These are phyloP conservation scores for Nannochloropsis granulata DNA, from an alignment of 108 stramenopile species.

Conservation along the genomic window DNA sequence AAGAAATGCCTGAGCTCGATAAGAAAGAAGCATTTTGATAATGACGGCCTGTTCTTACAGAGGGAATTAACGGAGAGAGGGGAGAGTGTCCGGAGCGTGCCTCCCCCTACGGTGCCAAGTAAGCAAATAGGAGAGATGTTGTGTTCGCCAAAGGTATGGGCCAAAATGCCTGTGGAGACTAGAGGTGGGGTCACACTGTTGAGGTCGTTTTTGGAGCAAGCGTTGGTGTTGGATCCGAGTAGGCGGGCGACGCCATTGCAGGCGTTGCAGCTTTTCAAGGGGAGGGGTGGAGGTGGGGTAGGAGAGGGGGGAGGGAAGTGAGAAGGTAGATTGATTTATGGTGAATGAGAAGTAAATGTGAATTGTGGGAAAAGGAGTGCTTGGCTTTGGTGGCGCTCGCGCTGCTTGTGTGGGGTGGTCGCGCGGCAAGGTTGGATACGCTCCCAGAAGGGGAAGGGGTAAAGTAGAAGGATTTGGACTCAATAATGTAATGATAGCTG, in stretches of 20 bases:
- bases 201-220: neutral
- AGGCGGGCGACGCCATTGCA: neutral
- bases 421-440: too few relatives aligned
- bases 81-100: neutral
- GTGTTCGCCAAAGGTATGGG: neutral
- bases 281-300: neutral
- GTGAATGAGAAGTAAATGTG: too few relatives aligned
- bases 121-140: neutral
- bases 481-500: too few relatives aligned
- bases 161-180: neutral
- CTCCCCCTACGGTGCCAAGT: neutral
- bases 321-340: neutral
- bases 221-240: neutral
- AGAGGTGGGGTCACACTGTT: neutral
- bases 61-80: neutral
- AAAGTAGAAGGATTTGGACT: too few relatives aligned
- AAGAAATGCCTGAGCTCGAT: neutral
- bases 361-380: too few relatives aligned
- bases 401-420: too few relatives aligned
- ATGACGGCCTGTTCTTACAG: neutral
- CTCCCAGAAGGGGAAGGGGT: too few relatives aligned
- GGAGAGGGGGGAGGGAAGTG: neutral
- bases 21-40: neutral
- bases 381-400: too few relatives aligned
- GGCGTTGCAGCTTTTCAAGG: neutral